Evolutionary conservation across 805 yeast species (phyloP), one percentile per base, ranked within the genome.

Genomic region (Suhomyces tanzawaensis): DNA sequence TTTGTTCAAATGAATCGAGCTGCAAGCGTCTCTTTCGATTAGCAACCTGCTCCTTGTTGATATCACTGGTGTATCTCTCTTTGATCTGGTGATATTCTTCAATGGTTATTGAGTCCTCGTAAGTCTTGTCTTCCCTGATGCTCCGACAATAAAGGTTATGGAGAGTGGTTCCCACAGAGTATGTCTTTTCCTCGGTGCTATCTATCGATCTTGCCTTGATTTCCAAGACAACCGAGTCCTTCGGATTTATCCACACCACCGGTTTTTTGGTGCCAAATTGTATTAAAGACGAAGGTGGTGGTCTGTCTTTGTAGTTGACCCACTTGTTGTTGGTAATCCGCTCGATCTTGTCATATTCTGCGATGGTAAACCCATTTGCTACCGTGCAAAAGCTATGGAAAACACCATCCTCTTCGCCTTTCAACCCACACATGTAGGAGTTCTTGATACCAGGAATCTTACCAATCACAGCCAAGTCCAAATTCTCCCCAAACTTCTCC

Each of bases 391-490:
- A 82, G 13, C 91, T 77, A 37, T 76, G 62, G 52, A 79, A 86
- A 24, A 64, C 58, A 1, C 64, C 61, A 9, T 51, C 52, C 4
- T 64, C 71, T 3, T 58, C 58, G 31, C 71, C 72, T 18, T 81
- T 62, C 9, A 90, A 55, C 0, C 93, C 96, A 59, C 95, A 84
- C 42, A 85, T 69, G 49, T 75, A 85, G 8, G 87, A 73, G 18
- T 81, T 73, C 33, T 91, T 91, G 16, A 75, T 71, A 0, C 87
- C 88, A 13, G 80, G 79, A 39, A 77, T 80, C 39, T 81, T 82
- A 0, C 97, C 99, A 40, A 90, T 80, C 0, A 91, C 76, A 3
- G 81, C 67, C 33, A 89, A 57, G 58, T 91, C 98, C 44, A 89
- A 66, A 51, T 85, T 85, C 46, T 89, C 95, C 7, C 96, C 96